These are phyloP conservation scores for Rhytidiadelphus loreus DNA, from an alignment of 225 moss, liverwort and hornwort species.

Conservation along the genomic window DNA sequence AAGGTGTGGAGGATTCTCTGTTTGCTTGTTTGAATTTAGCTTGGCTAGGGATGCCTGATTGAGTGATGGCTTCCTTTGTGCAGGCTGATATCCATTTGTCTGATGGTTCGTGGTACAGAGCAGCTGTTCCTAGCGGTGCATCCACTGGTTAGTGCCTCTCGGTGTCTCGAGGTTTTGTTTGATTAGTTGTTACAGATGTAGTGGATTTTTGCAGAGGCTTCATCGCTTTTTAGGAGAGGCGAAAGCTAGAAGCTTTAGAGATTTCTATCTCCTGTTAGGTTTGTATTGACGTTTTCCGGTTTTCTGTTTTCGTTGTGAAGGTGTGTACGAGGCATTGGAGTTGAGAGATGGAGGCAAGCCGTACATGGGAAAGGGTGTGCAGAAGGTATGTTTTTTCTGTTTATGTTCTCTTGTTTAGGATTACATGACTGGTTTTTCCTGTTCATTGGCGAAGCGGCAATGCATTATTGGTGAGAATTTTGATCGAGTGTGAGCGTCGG, in stretches of 20 bases:
- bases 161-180: no score
- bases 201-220: background rate
- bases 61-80: background rate
- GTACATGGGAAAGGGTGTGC: slow-evolving; percentile 81
- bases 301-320: background rate
- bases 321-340: slow-evolving; percentile 57
- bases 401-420: background rate
- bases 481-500: background rate
- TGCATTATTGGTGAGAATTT: background rate
- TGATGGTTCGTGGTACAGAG: slow-evolving; percentile 65
- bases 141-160: slow-evolving; percentile 50
- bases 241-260: background rate
- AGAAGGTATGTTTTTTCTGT: slow-evolving; percentile 10
- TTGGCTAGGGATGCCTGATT: background rate
- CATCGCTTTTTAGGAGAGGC: background rate
- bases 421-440: background rate
- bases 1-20: background rate
- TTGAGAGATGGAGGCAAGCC: slow-evolving; percentile 76
- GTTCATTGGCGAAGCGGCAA: background rate
- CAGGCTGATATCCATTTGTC: slow-evolving; percentile 59
- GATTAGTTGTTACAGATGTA: no score
- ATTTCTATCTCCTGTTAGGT: background rate
- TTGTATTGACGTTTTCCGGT: background rate
- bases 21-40: background rate
- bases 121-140: slow-evolving; percentile 85